Evolutionary conservation across 2,329 filamentous ascomycete species (phyloP).

Genomic region (Sclerotinia glacialis): DNA sequence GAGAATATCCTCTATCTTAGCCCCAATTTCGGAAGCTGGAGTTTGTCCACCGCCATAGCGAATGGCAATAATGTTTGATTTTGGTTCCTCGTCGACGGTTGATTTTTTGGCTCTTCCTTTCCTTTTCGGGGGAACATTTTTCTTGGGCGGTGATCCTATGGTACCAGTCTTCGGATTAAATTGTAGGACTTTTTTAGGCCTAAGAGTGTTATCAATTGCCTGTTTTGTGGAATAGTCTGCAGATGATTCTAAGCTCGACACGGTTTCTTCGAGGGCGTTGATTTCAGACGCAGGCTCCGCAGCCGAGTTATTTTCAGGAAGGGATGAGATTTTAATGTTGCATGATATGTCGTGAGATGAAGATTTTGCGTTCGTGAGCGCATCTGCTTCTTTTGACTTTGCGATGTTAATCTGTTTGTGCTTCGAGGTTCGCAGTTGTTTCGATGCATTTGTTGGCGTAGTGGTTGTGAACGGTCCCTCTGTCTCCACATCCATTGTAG

Average conservation of each 20-base stretch:
- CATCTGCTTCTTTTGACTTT: neutral
- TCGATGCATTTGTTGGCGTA: neutral
- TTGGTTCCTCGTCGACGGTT: constrained; percentile 41
- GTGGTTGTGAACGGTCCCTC: neutral
- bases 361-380: neutral
- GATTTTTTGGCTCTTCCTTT: constrained; percentile 24
- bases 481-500: neutral
- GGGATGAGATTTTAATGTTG: neutral
- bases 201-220: constrained; percentile 26
- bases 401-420: neutral
- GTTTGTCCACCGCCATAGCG: constrained; percentile 55
- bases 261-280: neutral
- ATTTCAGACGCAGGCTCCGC: neutral
- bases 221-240: neutral
- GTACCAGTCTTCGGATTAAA: constrained; percentile 61
- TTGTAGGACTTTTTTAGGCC: constrained; percentile 51
- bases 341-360: neutral
- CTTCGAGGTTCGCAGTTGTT: constrained; percentile 7
- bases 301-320: neutral
- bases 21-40: constrained; percentile 51
- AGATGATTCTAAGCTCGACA: neutral
- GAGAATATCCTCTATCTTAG: constrained; percentile 63
- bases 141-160: constrained; percentile 59
- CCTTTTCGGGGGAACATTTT: constrained; percentile 36
- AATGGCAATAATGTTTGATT: constrained; percentile 51